These are phyloP conservation scores for Hyphodiscus sp. DNA, from an alignment of 2,329 filamentous ascomycete genomes.

Conservation along the genomic window DNA sequence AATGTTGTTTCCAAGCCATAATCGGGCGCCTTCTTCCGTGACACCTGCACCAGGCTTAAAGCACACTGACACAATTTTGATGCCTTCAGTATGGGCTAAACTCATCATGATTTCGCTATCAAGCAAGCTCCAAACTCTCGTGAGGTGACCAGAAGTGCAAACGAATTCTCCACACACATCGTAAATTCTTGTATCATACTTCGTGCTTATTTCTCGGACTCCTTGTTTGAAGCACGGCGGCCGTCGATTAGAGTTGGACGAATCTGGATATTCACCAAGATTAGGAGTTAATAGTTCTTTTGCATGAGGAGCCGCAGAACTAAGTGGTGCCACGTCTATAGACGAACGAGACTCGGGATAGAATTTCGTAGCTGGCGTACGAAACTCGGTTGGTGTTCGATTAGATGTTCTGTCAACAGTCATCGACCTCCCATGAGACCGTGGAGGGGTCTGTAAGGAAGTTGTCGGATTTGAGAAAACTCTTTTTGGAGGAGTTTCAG, in stretches of 20 bases:
- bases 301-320: constrained; percentile 3
- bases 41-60: constrained; percentile 80
- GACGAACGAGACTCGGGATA: constrained; percentile 12
- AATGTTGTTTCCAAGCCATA: constrained; percentile 87
- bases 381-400: constrained; percentile 34
- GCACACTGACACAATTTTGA: constrained; percentile 71
- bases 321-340: constrained; percentile 7
- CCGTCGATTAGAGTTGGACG: constrained; percentile 75
- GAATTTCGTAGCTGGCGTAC: constrained; percentile 22
- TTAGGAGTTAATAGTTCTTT: constrained; percentile 16
- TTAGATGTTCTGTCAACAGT: constrained; percentile 42
- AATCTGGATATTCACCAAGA: constrained; percentile 65
- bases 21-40: constrained; percentile 68
- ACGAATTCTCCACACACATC: constrained; percentile 84
- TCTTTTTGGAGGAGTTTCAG: constrained; percentile 35
- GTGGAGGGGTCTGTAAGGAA: constrained; percentile 37
- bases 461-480: constrained; percentile 41
- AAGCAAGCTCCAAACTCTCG: constrained; percentile 78
- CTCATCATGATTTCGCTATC: constrained; percentile 79
- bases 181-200: constrained; percentile 80
- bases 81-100: constrained; percentile 74
- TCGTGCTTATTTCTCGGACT: constrained; percentile 69
- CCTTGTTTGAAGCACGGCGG: constrained; percentile 70
- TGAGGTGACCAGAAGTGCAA: constrained; percentile 81
- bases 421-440: constrained; percentile 42